These are phyloP conservation scores for Cyclanthera cordifolia DNA, from an alignment of 306 rosid species.

Conservation along the genomic window DNA sequence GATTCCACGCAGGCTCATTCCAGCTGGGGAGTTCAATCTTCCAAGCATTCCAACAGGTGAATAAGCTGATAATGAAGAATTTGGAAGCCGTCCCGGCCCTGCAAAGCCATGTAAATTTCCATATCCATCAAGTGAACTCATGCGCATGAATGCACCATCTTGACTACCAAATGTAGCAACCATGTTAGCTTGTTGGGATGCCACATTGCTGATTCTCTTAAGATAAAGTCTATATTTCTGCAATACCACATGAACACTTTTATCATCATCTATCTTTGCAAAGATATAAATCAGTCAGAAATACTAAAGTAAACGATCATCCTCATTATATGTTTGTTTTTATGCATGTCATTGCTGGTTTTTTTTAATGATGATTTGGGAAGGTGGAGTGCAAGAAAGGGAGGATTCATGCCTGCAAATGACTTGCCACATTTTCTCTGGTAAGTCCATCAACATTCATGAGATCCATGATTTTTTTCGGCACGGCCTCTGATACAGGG, in stretches of 20 bases:
- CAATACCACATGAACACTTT: conserved; percentile 9
- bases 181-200: conserved; percentile 31
- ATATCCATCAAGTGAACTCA: conserved; percentile 33
- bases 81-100: conserved; percentile 34
- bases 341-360: no score
- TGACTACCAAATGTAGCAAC: conserved; percentile 28
- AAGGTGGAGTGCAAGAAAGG: no score
- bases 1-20: conserved; percentile 36
- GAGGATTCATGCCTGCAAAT: conserved; percentile 51
- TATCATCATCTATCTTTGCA: not conserved
- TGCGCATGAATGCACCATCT: conserved; percentile 37
- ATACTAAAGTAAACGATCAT: not conserved
- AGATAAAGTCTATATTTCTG: conserved; percentile 67
- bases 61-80: conserved; percentile 34
- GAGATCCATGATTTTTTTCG: conserved; percentile 69
- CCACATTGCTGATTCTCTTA: conserved; percentile 24
- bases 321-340: no score
- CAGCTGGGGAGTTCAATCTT: conserved; percentile 36
- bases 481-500: conserved; percentile 61
- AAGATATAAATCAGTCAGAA: not conserved
- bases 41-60: conserved; percentile 34
- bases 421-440: conserved; percentile 89
- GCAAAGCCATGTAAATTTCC: conserved; percentile 32
- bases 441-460: conserved; percentile 87
- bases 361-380: no score